Base-by-base conservation (phyloP, 164 flowering plant species). In the Dillenia suffruticosa region DNA sequence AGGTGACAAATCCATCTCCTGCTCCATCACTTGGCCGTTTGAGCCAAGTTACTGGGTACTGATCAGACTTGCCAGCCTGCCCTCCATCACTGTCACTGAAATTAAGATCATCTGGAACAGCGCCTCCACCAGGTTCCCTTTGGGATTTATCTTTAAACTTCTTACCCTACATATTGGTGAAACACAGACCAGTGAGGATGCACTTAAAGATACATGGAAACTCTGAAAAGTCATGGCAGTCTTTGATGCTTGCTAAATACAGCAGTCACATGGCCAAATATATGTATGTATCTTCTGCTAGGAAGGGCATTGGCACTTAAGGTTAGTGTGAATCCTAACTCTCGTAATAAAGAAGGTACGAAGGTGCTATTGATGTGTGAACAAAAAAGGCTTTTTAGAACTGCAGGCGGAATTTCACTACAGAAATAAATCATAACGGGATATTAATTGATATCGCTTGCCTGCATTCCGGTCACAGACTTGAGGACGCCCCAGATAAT, bases 391-490 rank as follows among this genome's bases (percentile, higher is more conserved):
- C 40, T 5, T 32, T 32, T 32, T 32, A 32, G 1, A 32, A 32
- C 40, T 32, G 40, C 6, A 32, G 40, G 40, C 40, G 6, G 40
- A 32, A 32, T 32, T 32, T 32, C 40, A 32, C 40, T 32, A 32
- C 6, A 32, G 40, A 32, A 32, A 32, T 12, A 51, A 48, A 55
- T 10, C 11, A n/a, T 13, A 50, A 44, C 17, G 47, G 12, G n/a
- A 32, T 12, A 50, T 12, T 44, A 9, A 22, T 26, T 49, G 22
- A 24, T 22, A 58, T 56, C 11, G 51, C 43, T 62, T 79, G 79
- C 99, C 97, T 95, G 99, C 99, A 95, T 95, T 64, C 99, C 99
- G 6, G 99, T 95, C 46, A 95, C 97, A 65, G 99, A 95, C 81
- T 95, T 95, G 32, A 95, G 74, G 56, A 92, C 97, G 40, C 99